These are phyloP conservation scores for Hansenula lynferdii DNA, from an alignment of 1,139 yeast species.

Conservation along the genomic window DNA sequence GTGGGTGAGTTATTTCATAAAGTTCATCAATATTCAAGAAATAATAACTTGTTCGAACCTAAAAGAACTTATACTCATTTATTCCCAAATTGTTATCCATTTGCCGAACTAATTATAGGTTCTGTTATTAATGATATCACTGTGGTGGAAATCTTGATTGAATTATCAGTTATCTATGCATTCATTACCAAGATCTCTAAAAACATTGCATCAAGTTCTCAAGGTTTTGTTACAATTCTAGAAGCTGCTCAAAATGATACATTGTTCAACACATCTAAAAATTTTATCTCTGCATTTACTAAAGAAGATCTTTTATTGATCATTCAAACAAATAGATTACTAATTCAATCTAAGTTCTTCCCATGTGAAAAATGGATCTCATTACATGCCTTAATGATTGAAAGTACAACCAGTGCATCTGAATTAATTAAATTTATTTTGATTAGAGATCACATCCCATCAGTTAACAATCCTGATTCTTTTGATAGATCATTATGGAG, in stretches of 20 bases:
- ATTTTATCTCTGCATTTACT: constrained; percentile 24
- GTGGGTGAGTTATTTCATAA: constrained; percentile 46
- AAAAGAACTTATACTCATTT: constrained; percentile 61
- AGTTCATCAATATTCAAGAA: constrained; percentile 50
- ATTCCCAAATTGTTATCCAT: constrained; percentile 69
- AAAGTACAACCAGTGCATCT: constrained; percentile 53
- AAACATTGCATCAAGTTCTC: constrained; percentile 42
- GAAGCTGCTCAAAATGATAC: constrained; percentile 30
- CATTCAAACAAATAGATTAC: constrained; percentile 51
- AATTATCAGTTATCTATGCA: constrained; percentile 56
- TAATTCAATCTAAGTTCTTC: constrained; percentile 55
- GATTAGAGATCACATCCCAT: constrained; percentile 50
- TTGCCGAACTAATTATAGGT: constrained; percentile 62
- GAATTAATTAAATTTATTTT: constrained; percentile 55
- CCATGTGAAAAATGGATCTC: constrained; percentile 74
- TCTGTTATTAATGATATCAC: constrained; percentile 68
- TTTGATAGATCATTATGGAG: constrained; percentile 63
- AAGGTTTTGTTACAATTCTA: constrained; percentile 36
- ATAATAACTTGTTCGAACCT: constrained; percentile 46
- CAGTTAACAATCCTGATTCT: constrained; percentile 40
- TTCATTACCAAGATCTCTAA: constrained; percentile 52
- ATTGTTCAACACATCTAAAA: constrained; percentile 32
- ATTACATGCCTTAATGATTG: constrained; percentile 54
- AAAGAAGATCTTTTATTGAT: constrained; percentile 29
- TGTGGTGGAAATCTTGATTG: constrained; percentile 70